Conservation (phyloP, 257 asterid species). For the Solanum etuberosum region DNA sequence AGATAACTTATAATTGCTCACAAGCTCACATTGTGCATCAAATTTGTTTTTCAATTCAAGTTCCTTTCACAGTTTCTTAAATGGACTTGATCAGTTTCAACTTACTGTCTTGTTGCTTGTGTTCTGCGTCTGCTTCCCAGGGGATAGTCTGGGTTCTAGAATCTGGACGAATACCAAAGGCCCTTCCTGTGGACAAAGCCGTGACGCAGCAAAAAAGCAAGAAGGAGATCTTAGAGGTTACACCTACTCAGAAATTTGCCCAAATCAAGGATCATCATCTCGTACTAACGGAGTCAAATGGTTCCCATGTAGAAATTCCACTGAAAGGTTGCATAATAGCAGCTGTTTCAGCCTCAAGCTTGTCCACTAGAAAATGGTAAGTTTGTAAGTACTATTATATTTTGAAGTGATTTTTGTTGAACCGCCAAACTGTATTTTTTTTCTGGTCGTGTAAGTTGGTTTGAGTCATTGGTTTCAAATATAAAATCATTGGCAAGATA, state of each 20-base stretch:
- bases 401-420: not conserved
- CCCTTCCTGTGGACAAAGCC: conserved; percentile 32
- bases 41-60: not conserved
- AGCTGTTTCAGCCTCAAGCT: conserved; percentile 83
- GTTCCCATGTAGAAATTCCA: conserved; percentile 42
- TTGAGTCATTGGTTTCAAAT: not conserved
- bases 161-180: conserved; percentile 51
- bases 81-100: not conserved
- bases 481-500: not conserved
- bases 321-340: conserved; percentile 55
- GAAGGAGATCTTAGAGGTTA: conserved; percentile 59
- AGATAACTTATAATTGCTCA: not conserved
- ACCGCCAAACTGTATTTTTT: not conserved
- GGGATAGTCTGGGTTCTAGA: conserved; percentile 73
- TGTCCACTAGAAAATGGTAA: conserved; percentile 79
- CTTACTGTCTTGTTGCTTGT: not conserved
- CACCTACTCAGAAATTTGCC: conserved; percentile 62
- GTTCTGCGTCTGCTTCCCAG: conserved; percentile 15
- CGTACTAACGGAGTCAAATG: conserved; percentile 49
- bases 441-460: conserved; percentile 12
- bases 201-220: conserved; percentile 46
- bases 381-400: not conserved
- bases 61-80: not conserved
- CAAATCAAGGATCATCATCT: conserved; percentile 52
- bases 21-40: not conserved